A percentile compares a stretch with the other conserved stretches of the same genome.
phyloP scores from a whole-genome alignment of 352 stramenopile genomes.

The Peronospora destructor region DNA sequence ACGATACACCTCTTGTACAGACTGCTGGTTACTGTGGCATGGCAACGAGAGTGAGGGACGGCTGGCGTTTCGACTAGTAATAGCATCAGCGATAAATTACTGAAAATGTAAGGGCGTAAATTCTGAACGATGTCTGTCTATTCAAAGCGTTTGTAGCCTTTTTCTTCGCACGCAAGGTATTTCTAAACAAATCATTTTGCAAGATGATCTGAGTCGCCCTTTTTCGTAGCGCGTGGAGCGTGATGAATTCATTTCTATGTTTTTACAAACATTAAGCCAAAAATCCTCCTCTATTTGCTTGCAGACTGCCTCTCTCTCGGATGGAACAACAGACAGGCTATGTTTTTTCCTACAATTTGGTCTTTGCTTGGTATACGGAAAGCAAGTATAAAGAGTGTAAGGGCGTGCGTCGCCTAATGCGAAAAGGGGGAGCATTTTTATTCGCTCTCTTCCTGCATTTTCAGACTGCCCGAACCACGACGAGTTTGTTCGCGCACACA shows the following conservation, averaged over 20 bases:
- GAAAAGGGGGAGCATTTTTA: slow-evolving; percentile 25
- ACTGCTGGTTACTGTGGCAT: not conserved
- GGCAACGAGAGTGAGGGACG: not conserved
- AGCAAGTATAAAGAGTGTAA: slow-evolving; percentile 14
- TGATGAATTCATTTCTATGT: slow-evolving; percentile 11
- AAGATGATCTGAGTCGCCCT: slow-evolving; percentile 1
- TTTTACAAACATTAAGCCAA: slow-evolving; percentile 21
- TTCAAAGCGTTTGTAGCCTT: not conserved
- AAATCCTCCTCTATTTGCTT: not conserved
- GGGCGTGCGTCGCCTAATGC: slow-evolving; percentile 11
- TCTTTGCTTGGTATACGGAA: slow-evolving; percentile 4
- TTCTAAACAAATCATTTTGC: slow-evolving; percentile 3
- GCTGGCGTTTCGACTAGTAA: not conserved
- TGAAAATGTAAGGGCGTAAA: not conserved
- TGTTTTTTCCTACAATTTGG: slow-evolving; percentile 16
- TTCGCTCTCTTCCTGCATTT: slow-evolving; percentile 23
- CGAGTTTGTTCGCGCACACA: slow-evolving; percentile 1
- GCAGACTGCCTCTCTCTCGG: slow-evolving; percentile 29
- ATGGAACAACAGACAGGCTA: slow-evolving; percentile 22
- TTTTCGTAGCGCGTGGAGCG: not conserved
- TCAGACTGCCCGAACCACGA: slow-evolving; percentile 22
- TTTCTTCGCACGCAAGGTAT: not conserved
- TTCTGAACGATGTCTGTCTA: not conserved
- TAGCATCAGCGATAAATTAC: not conserved
- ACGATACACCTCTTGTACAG: too few species aligned